phyloP scores from a whole-genome alignment of 1,284 basidiomycete species.

The Ceratobasidium sp. region DNA sequence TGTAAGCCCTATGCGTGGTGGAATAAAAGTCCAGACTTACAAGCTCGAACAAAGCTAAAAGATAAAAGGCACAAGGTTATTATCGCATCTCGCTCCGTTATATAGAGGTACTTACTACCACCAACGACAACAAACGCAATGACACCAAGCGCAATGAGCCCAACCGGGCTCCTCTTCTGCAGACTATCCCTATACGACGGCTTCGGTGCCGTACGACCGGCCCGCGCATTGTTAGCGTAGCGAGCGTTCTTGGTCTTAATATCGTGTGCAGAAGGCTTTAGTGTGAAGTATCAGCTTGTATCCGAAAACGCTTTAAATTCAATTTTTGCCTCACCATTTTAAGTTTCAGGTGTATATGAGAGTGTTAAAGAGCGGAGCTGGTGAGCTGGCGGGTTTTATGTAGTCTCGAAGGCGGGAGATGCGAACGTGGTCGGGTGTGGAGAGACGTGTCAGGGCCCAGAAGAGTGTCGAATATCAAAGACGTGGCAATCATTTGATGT shows the following conservation, averaged over 20 bases:
- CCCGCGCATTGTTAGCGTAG: slow-evolving; percentile 76
- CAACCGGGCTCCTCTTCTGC: slow-evolving; percentile 76
- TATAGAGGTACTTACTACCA: slow-evolving; percentile 69
- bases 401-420: not conserved
- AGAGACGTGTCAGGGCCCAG: slow-evolving; percentile 36
- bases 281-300: not conserved
- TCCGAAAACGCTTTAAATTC: not conserved
- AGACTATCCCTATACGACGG: slow-evolving; percentile 76
- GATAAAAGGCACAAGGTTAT: not conserved
- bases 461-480: slow-evolving; percentile 31
- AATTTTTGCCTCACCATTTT: not conserved
- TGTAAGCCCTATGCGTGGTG: slow-evolving; percentile 47
- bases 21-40: slow-evolving; percentile 57
- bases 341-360: not conserved
- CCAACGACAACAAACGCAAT: slow-evolving; percentile 67
- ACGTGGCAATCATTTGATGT: slow-evolving; percentile 42
- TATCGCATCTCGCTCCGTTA: not conserved
- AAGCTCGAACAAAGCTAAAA: slow-evolving; percentile 79
- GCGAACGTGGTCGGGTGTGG: slow-evolving; percentile 33
- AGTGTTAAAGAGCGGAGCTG: slow-evolving; percentile 2
- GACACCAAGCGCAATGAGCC: slow-evolving; percentile 51
- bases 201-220: slow-evolving; percentile 80
- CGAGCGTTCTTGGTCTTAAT: slow-evolving; percentile 81
- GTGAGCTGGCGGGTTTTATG: slow-evolving; percentile 13
- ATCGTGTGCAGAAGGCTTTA: slow-evolving; percentile 78